Evolutionary conservation across 2,329 filamentous ascomycete species (phyloP).

Genomic region (Rhynchosporium graminicola): DNA sequence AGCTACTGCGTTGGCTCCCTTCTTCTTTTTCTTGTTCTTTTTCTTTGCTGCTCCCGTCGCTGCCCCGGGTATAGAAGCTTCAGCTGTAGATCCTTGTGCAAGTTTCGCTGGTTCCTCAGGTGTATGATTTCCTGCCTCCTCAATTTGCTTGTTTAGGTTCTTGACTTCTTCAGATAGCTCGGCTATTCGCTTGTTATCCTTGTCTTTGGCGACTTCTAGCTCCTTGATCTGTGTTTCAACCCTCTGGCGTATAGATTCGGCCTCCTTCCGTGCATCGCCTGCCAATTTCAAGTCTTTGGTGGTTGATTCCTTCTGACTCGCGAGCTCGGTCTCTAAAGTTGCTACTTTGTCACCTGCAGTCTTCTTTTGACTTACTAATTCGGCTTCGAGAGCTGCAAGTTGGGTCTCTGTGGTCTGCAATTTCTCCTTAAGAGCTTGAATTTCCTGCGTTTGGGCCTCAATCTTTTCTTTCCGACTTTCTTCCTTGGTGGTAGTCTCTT

Average conservation of each 20-base stretch:
- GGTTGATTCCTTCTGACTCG: constrained; percentile 25
- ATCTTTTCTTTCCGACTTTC: constrained; percentile 30
- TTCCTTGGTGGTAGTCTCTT: constrained; percentile 55
- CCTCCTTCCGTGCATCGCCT: constrained; percentile 27
- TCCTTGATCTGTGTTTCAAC: constrained; percentile 34
- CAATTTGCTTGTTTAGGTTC: constrained; percentile 26
- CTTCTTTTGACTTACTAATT: constrained; percentile 32
- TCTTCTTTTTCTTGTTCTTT: constrained; percentile 89
- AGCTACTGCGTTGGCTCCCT: constrained; percentile 49
- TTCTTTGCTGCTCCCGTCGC: constrained; percentile 60
- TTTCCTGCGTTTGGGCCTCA: constrained; percentile 34
- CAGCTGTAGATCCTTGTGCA: constrained; percentile 30
- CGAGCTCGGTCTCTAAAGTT: constrained; percentile 28
- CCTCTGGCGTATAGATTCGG: constrained; percentile 26
- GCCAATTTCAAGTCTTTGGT: constrained; percentile 27
- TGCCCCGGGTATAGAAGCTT: constrained; percentile 45
- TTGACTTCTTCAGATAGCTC: constrained; percentile 33
- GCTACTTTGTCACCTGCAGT: constrained; percentile 30
- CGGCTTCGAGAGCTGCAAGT: constrained; percentile 29
- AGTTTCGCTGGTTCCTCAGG: constrained; percentile 21
- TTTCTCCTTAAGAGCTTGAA: constrained; percentile 35
- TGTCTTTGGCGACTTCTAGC: constrained; percentile 27
- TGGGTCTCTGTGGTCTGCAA: constrained; percentile 33
- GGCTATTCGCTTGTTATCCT: constrained; percentile 31
- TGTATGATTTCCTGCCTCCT: constrained; percentile 25